These are phyloP conservation scores for Kluyveromyces dobzhanskii DNA, from an alignment of 805 yeast species.

Conservation along the genomic window DNA sequence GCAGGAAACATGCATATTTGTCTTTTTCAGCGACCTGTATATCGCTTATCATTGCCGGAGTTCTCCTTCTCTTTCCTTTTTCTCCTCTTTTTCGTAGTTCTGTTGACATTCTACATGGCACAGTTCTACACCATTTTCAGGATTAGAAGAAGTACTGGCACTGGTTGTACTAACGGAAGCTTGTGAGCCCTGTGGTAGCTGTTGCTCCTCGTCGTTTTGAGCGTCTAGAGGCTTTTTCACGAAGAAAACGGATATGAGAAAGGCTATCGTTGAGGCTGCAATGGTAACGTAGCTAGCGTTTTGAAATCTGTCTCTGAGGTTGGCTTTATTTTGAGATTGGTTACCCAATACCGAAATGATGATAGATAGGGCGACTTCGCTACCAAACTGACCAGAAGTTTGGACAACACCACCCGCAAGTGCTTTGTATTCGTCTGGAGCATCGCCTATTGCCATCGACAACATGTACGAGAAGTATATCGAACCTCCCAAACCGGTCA, in stretches of 20 bases:
- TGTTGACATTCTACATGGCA: no score
- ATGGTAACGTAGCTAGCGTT: background rate
- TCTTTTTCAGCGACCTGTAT: no score
- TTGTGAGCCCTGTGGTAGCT: background rate
- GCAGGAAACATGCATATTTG: no score
- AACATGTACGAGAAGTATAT: slow-evolving; percentile 30
- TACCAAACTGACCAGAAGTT: slow-evolving; percentile 31
- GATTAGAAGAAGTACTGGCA: no score
- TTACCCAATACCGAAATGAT: slow-evolving; percentile 11
- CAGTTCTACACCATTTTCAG: no score
- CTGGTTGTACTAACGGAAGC: no score
- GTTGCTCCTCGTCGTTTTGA: background rate
- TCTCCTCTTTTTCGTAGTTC: no score
- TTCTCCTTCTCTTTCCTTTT: no score
- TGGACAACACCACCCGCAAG: slow-evolving; percentile 32
- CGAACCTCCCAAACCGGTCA: slow-evolving; percentile 23
- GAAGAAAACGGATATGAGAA: background rate
- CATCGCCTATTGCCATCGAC: slow-evolving; percentile 24
- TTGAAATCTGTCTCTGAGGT: background rate
- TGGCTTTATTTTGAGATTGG: slow-evolving; percentile 2
- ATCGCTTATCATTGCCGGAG: no score
- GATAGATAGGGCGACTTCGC: slow-evolving; percentile 12
- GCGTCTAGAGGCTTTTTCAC: background rate
- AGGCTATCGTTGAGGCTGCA: background rate
- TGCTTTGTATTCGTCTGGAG: slow-evolving; percentile 35